Evolutionary conservation across 208 protist species (phyloP).

Genomic region (Trypanosomatidae sp.): DNA sequence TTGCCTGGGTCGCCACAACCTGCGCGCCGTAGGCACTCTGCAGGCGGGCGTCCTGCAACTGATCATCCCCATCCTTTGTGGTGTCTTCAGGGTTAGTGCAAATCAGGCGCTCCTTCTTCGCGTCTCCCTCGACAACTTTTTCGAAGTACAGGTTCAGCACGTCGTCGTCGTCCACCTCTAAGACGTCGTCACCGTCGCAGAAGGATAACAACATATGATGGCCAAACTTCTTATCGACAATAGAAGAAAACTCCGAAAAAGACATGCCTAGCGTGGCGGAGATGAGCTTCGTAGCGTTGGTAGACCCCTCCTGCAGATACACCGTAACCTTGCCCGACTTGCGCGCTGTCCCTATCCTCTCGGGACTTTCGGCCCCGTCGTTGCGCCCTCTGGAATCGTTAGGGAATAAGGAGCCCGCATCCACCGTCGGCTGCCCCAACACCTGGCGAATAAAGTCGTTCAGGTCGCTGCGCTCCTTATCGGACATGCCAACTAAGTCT

Average conservation of each 20-base stretch:
- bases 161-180: conserved; percentile 86
- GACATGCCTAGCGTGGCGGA: conserved; percentile 64
- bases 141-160: conserved; percentile 87
- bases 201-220: conserved; percentile 69
- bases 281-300: conserved; percentile 58
- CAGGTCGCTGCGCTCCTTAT: conserved; percentile 62
- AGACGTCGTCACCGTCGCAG: conserved; percentile 77
- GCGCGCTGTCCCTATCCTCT: conserved; percentile 34
- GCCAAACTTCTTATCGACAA: conserved; percentile 84
- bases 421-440: conserved; percentile 49
- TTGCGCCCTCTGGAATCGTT: conserved; percentile 29
- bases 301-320: conserved; percentile 74
- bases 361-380: conserved; percentile 37
- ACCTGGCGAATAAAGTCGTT: conserved; percentile 81
- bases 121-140: conserved; percentile 39
- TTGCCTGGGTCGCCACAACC: conserved; percentile 21
- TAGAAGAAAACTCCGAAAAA: conserved; percentile 64
- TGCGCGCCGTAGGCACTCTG: conserved; percentile 5
- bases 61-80: conserved; percentile 35
- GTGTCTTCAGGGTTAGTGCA: conserved; percentile 40
- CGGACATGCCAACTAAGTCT: conserved; percentile 55
- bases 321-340: conserved; percentile 68
- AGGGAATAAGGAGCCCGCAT: conserved; percentile 39
- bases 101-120: conserved; percentile 80
- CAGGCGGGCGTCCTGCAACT: conserved; percentile 38